phyloP scores from a whole-genome alignment of 2,329 filamentous ascomycete genomes.

The Neonectria sp. region DNA sequence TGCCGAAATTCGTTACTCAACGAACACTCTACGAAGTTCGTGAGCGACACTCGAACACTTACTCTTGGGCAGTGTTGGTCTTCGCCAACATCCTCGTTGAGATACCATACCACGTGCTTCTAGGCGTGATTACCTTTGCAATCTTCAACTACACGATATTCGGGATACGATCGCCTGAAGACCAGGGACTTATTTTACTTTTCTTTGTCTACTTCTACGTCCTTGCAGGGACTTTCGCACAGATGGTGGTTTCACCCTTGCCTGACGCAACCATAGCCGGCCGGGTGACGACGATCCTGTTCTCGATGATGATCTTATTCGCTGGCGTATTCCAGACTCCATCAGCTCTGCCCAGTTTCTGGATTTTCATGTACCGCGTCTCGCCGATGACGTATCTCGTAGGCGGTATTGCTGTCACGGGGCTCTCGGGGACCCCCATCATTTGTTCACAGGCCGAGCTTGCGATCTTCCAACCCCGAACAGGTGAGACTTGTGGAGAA shows the following conservation, averaged over 20 bases:
- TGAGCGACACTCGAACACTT: conserved; percentile 75
- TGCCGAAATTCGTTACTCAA: conserved; percentile 79
- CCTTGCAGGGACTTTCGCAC: conserved; percentile 76
- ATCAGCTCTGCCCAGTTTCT: conserved; percentile 42
- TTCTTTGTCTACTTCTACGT: conserved; percentile 74
- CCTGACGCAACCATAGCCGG: conserved; percentile 72
- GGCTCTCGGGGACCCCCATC: conserved; percentile 5
- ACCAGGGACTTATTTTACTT: conserved; percentile 74
- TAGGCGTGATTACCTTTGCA: conserved; percentile 70
- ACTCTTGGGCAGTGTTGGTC: conserved; percentile 77
- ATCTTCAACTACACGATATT: conserved; percentile 74
- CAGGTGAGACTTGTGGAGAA: conserved; percentile 53
- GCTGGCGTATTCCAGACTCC: conserved; percentile 72
- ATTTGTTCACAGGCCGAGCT: conserved; percentile 14
- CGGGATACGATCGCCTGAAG: conserved; percentile 59
- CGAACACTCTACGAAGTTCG: conserved; percentile 78
- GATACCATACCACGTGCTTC: conserved; percentile 74
- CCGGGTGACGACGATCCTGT: conserved; percentile 44
- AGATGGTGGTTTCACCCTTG: conserved; percentile 78
- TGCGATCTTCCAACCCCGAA: conserved; percentile 19
- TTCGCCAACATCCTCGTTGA: conserved; percentile 76
- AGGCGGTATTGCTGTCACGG: conserved; percentile 25
- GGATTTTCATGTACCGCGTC: conserved; percentile 34
- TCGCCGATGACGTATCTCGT: conserved; percentile 31
- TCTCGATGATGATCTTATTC: conserved; percentile 70